A percentile compares a stretch with the other conserved stretches of the same genome.
These are phyloP conservation scores for Penstemon davidsonii DNA, from an alignment of 257 asterid species.

Conservation along the genomic window DNA sequence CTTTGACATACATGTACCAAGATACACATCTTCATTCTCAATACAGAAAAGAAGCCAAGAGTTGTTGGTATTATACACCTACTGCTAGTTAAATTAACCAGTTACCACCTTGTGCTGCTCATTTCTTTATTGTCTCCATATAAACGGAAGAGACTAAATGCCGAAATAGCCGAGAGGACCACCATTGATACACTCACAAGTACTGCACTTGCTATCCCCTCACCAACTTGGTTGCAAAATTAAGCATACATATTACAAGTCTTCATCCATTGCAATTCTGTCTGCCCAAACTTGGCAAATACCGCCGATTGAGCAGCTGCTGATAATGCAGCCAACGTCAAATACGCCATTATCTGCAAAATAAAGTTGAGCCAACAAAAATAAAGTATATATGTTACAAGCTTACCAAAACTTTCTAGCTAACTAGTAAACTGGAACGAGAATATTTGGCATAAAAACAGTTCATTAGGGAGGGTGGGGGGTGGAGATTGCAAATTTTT, in stretches of 20 bases:
- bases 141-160: constrained; percentile 84
- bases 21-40: constrained; percentile 29
- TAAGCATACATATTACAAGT: constrained; percentile 65
- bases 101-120: constrained; percentile 51
- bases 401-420: too few relatives aligned
- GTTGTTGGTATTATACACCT: neutral
- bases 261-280: constrained; percentile 89
- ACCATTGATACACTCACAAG: constrained; percentile 56
- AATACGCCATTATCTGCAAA: constrained; percentile 74
- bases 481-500: too few relatives aligned
- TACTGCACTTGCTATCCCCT: constrained; percentile 74
- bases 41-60: neutral
- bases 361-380: neutral
- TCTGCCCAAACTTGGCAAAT: constrained; percentile 68
- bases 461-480: too few relatives aligned
- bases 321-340: constrained; percentile 71
- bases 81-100: neutral
- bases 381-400: too few relatives aligned
- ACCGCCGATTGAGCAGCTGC: constrained; percentile 67
- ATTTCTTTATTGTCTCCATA: constrained; percentile 62
- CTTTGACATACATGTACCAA: constrained; percentile 22
- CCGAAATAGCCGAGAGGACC: constrained; percentile 72
- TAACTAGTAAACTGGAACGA: too few relatives aligned
- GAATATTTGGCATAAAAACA: too few relatives aligned
- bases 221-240: constrained; percentile 82